Conservation (phyloP, 169 alveolate genomes). For the Eimeria mitis region DNA sequence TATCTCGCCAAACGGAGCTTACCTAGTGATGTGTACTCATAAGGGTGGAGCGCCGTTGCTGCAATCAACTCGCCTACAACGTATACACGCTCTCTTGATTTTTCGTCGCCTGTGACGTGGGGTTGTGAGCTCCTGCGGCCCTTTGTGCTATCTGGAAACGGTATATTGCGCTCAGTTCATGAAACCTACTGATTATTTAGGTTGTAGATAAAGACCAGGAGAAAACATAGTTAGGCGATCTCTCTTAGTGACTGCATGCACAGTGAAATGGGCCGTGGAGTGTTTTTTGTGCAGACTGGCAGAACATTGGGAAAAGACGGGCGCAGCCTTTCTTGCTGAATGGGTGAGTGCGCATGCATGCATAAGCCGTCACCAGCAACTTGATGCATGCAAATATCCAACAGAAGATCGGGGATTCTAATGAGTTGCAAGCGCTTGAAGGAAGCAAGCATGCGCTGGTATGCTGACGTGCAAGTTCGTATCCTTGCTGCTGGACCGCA, state of each 20-base stretch:
- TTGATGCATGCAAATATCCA: not conserved
- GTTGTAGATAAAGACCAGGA: not conserved
- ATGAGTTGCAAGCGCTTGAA: not conserved
- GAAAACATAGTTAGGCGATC: not conserved
- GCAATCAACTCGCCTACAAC: not conserved
- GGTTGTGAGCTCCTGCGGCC: not conserved
- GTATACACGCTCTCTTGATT: not conserved
- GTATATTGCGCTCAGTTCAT: not conserved
- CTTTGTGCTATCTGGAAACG: not conserved
- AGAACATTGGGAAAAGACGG: constrained; percentile 65
- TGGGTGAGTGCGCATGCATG: constrained; percentile 77
- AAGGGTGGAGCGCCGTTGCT: not conserved
- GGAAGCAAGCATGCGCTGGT: not conserved
- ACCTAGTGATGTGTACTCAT: not conserved
- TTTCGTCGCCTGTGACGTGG: not conserved
- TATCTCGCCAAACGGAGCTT: not conserved
- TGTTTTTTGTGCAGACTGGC: constrained; percentile 58
- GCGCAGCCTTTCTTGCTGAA: constrained; percentile 75
- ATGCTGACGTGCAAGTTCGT: not conserved
- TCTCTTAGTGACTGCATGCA: too few relatives aligned
- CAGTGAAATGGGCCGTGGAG: not conserved
- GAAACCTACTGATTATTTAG: not conserved
- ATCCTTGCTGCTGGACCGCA: constrained; percentile 10
- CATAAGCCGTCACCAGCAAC: not conserved
- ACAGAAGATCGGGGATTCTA: not conserved